A percentile compares a stretch with the other conserved stretches of the same genome.
phyloP scores from a whole-genome alignment of 805 yeast species.

The Brettanomyces nanus region DNA sequence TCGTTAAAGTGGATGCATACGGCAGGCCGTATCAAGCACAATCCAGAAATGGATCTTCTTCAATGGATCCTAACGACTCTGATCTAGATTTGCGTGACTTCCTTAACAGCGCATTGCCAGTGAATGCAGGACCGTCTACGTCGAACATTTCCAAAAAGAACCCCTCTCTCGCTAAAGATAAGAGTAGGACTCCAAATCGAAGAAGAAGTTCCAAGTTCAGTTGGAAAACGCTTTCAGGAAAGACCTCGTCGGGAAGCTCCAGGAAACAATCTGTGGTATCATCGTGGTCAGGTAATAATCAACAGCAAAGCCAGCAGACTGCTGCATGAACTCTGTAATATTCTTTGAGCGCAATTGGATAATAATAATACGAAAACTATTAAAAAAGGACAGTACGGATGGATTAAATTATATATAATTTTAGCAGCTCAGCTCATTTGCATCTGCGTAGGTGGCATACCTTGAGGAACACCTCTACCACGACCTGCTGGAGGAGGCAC shows the following conservation, averaged over 20 bases:
- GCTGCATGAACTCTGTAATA: no score
- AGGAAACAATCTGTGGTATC: slow-evolving; percentile 1
- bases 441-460: slow-evolving; percentile 4
- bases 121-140: background rate
- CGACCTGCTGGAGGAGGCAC: slow-evolving; percentile 30
- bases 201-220: slow-evolving; percentile 20
- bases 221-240: slow-evolving; percentile 15
- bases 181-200: background rate
- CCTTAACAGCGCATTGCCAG: slow-evolving; percentile 3
- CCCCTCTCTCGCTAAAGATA: background rate
- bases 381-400: no score
- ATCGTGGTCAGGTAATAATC: no score
- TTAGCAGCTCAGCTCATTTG: background rate
- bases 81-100: slow-evolving; percentile 7
- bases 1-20: background rate
- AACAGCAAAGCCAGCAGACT: no score
- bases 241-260: background rate
- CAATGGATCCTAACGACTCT: slow-evolving; percentile 1
- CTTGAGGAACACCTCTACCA: slow-evolving; percentile 53
- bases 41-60: background rate
- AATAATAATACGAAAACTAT: no score
- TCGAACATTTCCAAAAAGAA: background rate
- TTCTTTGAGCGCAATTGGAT: no score
- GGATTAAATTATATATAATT: no score
- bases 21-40: slow-evolving; percentile 6